Evolutionary conservation across 495 filamentous ascomycete genomes (phyloP).

Genomic region (Xylaria venustula): DNA sequence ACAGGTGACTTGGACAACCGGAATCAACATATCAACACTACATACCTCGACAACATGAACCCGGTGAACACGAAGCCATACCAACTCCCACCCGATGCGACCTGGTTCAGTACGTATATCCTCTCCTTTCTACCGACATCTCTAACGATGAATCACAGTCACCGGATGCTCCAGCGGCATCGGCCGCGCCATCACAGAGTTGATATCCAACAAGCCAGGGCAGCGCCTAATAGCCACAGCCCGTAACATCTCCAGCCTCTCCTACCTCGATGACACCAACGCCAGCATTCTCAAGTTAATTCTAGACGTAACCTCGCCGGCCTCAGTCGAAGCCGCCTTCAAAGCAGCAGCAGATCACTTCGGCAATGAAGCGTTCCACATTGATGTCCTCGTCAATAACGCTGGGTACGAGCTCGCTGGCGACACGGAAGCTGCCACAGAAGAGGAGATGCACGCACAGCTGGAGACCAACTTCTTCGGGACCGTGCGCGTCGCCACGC

Average conservation of each 20-base stretch:
- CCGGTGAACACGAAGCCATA: conserved; percentile 34
- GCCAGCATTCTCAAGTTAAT: conserved; percentile 38
- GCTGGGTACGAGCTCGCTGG: conserved; percentile 48
- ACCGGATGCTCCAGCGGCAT: conserved; percentile 48
- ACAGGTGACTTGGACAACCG: background rate
- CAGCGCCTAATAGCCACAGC: conserved; percentile 49
- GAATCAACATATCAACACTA: background rate
- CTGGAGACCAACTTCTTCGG: conserved; percentile 55
- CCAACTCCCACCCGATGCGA: conserved; percentile 39
- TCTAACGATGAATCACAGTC: conserved; percentile 22
- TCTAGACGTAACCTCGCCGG: conserved; percentile 39
- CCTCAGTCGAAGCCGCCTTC: conserved; percentile 40
- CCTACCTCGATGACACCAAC: conserved; percentile 36
- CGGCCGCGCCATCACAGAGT: conserved; percentile 39
- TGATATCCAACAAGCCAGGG: conserved; percentile 32
- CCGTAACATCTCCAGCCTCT: conserved; percentile 30
- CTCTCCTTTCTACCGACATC: background rate
- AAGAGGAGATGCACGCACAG: conserved; percentile 33
- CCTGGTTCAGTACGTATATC: conserved; percentile 44
- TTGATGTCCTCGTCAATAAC: conserved; percentile 57
- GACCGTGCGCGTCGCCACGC: conserved; percentile 39
- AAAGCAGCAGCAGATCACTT: conserved; percentile 32
- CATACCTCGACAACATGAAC: conserved; percentile 19
- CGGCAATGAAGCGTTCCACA: conserved; percentile 22
- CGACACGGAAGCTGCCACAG: conserved; percentile 42